Evolutionary conservation across 106 monocot species (phyloP).

Genomic region (Dioscorea dumetorum): DNA sequence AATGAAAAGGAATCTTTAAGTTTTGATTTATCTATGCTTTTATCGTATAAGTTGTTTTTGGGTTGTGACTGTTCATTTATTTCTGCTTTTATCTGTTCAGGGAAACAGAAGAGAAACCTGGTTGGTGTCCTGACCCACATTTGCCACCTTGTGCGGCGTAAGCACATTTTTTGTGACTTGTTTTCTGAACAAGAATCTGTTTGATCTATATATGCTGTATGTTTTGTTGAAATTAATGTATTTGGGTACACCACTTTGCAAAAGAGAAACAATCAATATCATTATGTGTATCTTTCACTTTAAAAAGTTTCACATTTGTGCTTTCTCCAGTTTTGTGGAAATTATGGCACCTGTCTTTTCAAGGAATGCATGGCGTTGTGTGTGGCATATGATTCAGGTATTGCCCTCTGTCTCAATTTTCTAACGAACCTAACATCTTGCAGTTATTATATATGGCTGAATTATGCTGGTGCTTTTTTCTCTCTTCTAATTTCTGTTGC

Average conservation of each 20-base stretch:
- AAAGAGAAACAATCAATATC: neutral
- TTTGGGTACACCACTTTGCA: neutral
- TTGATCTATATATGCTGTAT: neutral
- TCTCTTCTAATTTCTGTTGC: neutral
- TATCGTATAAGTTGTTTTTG: neutral
- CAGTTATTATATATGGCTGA: neutral
- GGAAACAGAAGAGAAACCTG: conserved; percentile 20
- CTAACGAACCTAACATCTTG: too few relatives aligned
- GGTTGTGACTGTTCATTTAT: neutral
- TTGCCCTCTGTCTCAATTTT: neutral
- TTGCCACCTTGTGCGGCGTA: conserved; percentile 43
- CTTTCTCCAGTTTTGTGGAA: conserved; percentile 21
- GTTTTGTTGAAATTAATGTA: neutral
- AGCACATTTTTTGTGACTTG: neutral
- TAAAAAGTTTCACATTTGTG: neutral
- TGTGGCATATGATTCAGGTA: conserved; percentile 36
- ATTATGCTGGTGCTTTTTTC: neutral
- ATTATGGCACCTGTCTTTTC: conserved; percentile 36
- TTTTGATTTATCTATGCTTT: neutral
- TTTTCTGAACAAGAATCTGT: neutral
- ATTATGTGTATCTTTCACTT: neutral
- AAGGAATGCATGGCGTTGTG: conserved; percentile 32
- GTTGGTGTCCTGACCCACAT: conserved; percentile 38
- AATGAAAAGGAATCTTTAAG: neutral
- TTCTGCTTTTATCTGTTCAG: conserved; percentile 8